Evolutionary conservation across 768 basidiomycete genomes (phyloP).

Genomic region (Hypholoma sublateritium): DNA sequence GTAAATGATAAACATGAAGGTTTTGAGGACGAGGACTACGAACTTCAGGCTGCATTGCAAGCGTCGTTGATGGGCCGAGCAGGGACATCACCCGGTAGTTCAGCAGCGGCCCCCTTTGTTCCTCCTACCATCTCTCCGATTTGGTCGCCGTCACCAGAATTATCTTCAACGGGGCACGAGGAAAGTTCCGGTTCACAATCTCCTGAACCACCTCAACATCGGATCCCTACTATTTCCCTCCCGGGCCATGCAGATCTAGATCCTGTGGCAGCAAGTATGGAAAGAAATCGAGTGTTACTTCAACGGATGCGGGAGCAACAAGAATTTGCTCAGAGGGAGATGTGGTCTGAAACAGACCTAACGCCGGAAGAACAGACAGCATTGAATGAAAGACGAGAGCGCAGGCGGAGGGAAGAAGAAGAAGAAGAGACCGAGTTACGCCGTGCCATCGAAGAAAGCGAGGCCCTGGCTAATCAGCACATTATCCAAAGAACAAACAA

Average conservation of each 20-base stretch:
- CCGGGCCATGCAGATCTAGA: conserved; percentile 39
- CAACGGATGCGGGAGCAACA: conserved; percentile 67
- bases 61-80: conserved; percentile 58
- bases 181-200: neutral
- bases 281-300: conserved; percentile 57
- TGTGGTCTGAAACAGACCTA: conserved; percentile 41
- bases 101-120: conserved; percentile 4
- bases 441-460: conserved; percentile 62
- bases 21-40: conserved; percentile 83
- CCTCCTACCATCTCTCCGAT: neutral
- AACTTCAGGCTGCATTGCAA: conserved; percentile 84
- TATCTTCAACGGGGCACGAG: neutral
- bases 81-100: conserved; percentile 9
- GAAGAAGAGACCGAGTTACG: conserved; percentile 61
- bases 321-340: conserved; percentile 62
- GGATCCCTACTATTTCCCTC: neutral
- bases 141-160: neutral
- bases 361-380: conserved; percentile 30
- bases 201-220: neutral
- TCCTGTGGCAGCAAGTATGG: conserved; percentile 67
- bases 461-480: conserved; percentile 36
- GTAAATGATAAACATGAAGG: conserved; percentile 26
- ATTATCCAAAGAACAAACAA: conserved; percentile 1
- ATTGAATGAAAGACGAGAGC: conserved; percentile 31
- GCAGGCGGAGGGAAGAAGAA: conserved; percentile 34